Percentiles rank a stretch among this genome's conserved stretches.
Evolutionary conservation across 2,329 filamentous ascomycete species (phyloP).

Genomic region (Aspergillus eucalypticola): DNA sequence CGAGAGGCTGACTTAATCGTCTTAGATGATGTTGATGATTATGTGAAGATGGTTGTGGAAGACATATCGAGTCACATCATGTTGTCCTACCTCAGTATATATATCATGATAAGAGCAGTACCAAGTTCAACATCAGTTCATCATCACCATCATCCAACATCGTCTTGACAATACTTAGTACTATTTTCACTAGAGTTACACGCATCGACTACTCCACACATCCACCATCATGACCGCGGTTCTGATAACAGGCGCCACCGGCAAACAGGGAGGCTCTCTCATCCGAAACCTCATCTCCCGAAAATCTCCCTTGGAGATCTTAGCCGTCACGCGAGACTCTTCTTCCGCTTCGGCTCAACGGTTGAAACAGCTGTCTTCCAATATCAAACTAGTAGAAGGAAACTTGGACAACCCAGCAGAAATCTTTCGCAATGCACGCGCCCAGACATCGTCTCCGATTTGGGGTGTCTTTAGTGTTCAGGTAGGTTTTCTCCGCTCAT

Average conservation of each 20-base stretch:
- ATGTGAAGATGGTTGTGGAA: neutral
- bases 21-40: neutral
- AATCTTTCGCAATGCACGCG: constrained; percentile 52
- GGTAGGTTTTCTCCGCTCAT: constrained; percentile 31
- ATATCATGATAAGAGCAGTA: no score
- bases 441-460: constrained; percentile 41
- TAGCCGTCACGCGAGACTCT: constrained; percentile 62
- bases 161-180: no score
- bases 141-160: no score
- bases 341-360: constrained; percentile 52
- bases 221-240: constrained; percentile 24
- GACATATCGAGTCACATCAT: neutral
- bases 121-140: no score
- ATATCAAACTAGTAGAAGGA: constrained; percentile 59
- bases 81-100: no score
- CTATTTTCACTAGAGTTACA: no score
- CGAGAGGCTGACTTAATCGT: neutral
- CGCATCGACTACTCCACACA: neutral
- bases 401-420: constrained; percentile 54
- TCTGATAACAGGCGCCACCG: neutral
- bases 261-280: constrained; percentile 44
- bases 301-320: constrained; percentile 50
- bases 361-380: constrained; percentile 47
- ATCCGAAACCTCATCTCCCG: constrained; percentile 33
- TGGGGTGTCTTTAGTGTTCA: constrained; percentile 66